phyloP scores from a whole-genome alignment of 2,329 filamentous ascomycete species.

The Pestalotiopsis sp. region DNA sequence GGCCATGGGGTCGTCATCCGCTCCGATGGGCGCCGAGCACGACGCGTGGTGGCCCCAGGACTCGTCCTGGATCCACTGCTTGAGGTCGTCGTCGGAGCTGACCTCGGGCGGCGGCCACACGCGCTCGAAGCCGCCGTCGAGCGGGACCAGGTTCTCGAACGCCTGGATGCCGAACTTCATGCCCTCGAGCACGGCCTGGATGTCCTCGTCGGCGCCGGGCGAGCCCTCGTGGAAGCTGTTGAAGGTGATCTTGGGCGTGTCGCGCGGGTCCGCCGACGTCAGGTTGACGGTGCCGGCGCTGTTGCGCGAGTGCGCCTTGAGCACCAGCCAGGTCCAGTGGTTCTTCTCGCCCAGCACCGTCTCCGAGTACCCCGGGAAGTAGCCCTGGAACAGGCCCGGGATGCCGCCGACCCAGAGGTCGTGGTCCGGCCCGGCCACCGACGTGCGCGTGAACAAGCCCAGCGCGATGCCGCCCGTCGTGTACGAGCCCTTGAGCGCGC shows the following conservation, averaged over 20 bases:
- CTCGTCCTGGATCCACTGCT: slow-evolving; percentile 26
- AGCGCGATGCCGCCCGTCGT: slow-evolving; percentile 26
- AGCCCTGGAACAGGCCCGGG: slow-evolving; percentile 32
- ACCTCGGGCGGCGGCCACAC: slow-evolving; percentile 24
- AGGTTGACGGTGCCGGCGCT: not conserved
- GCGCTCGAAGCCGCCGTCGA: slow-evolving; percentile 33
- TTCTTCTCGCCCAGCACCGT: not conserved
- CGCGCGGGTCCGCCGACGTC: slow-evolving; percentile 52
- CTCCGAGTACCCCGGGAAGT: slow-evolving; percentile 31
- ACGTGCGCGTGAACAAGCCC: slow-evolving; percentile 24
- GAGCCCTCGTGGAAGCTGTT: slow-evolving; percentile 57
- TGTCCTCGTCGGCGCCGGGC: slow-evolving; percentile 45
- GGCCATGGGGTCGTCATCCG: slow-evolving; percentile 48
- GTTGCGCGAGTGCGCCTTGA: not conserved
- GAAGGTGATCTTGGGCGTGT: slow-evolving; percentile 63
- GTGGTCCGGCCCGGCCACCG: slow-evolving; percentile 18
- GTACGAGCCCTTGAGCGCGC: slow-evolving; percentile 23
- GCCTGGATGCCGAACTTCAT: slow-evolving; percentile 52
- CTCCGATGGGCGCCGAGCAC: slow-evolving; percentile 28
- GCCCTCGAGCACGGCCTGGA: slow-evolving; percentile 57
- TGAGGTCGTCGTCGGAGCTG: slow-evolving; percentile 20
- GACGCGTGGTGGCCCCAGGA: slow-evolving; percentile 30
- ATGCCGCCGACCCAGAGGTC: slow-evolving; percentile 33
- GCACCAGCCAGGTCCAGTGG: not conserved
- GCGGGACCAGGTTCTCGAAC: slow-evolving; percentile 38